Evolutionary conservation across 2,329 filamentous ascomycete genomes (phyloP).

Genomic region (Colletotrichum australisinense): DNA sequence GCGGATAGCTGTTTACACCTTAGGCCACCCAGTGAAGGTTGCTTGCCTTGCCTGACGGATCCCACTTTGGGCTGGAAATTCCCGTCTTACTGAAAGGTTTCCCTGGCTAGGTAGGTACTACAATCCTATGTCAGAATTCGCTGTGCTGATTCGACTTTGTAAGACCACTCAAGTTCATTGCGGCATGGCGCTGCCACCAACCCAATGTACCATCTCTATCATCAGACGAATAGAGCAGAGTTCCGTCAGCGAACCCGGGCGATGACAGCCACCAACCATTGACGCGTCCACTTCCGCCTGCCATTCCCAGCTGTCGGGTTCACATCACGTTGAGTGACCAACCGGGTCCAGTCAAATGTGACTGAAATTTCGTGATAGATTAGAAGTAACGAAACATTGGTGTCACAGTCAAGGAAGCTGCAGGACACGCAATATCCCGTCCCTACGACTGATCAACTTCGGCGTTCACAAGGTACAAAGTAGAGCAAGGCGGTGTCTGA

Average conservation of each 20-base stretch:
- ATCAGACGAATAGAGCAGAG: neutral
- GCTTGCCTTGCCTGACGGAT: neutral
- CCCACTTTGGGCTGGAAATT: neutral
- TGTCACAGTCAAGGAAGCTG: neutral
- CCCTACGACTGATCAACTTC: neutral
- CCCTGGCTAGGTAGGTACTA: neutral
- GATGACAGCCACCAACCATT: neutral
- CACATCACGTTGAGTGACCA: neutral
- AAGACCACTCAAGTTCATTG: neutral
- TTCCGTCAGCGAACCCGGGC: neutral
- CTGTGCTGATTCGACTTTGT: neutral
- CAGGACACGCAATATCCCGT: neutral
- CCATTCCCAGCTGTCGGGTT: conserved; percentile 13
- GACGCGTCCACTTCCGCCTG: neutral
- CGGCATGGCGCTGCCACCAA: neutral
- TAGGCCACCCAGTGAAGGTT: neutral
- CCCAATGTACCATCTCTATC: neutral
- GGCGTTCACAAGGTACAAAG: neutral
- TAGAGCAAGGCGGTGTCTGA: neutral
- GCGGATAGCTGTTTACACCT: neutral
- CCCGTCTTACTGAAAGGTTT: neutral
- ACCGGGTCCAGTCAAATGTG: neutral
- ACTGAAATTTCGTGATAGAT: conserved; percentile 7
- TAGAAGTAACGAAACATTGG: conserved; percentile 4
- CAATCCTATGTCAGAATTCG: neutral